Evolutionary conservation across 2,329 filamentous ascomycete species (phyloP).

Genomic region (Xylaria sp.): DNA sequence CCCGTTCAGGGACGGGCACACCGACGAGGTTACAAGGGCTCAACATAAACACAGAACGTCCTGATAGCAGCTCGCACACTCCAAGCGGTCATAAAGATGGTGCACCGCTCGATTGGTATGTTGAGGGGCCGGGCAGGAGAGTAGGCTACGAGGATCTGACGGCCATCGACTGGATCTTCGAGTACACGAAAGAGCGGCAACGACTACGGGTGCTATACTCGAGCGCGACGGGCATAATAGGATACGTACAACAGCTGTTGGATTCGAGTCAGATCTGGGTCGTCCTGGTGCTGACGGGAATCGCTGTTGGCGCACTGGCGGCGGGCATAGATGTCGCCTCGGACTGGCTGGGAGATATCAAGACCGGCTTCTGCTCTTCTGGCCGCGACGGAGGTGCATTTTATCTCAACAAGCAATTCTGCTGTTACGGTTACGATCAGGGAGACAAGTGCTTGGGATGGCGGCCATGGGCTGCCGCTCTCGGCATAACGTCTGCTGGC

Average conservation of each 20-base stretch:
- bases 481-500: constrained; percentile 66
- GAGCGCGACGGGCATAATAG: constrained; percentile 69
- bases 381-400: constrained; percentile 78
- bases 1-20: constrained; percentile 29
- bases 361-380: constrained; percentile 83
- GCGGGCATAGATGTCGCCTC: constrained; percentile 88
- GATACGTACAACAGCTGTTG: constrained; percentile 71
- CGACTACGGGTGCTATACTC: constrained; percentile 77
- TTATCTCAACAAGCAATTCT: constrained; percentile 89
- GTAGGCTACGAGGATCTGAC: constrained; percentile 96
- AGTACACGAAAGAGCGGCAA: constrained; percentile 95
- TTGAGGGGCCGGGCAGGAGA: constrained; percentile 83
- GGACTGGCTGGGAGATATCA: constrained; percentile 92
- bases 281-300: constrained; percentile 80
- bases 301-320: constrained; percentile 81
- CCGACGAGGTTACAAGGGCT: constrained; percentile 31
- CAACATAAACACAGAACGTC: constrained; percentile 17
- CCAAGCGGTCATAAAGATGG: constrained; percentile 47
- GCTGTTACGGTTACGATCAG: constrained; percentile 89
- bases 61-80: constrained; percentile 16
- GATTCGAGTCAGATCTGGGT: constrained; percentile 93
- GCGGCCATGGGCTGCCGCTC: constrained; percentile 78
- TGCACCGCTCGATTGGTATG: constrained; percentile 75
- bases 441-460: constrained; percentile 82
- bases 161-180: constrained; percentile 99